Percentiles rank a stretch among this genome's conserved stretches.
These are phyloP conservation scores for Allantophomopsis lycopodina DNA, from an alignment of 2,329 filamentous ascomycete species.

Conservation along the genomic window DNA sequence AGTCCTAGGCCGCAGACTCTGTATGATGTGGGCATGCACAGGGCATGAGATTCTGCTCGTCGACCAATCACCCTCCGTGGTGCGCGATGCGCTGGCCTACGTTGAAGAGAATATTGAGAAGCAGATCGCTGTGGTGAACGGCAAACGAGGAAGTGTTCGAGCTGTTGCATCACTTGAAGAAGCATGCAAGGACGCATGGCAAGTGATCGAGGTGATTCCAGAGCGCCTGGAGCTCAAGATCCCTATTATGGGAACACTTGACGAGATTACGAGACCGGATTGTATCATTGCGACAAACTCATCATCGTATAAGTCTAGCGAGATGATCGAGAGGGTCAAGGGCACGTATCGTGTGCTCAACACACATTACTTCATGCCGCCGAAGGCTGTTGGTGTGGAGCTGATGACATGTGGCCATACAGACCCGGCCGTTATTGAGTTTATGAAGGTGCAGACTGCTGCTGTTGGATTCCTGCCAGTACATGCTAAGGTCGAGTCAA, in stretches of 20 bases:
- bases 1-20: conserved; percentile 27
- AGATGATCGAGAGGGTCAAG: conserved; percentile 24
- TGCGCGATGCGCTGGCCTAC: conserved; percentile 23
- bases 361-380: conserved; percentile 25
- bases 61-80: conserved; percentile 24
- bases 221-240: conserved; percentile 27
- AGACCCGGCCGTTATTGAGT: conserved; percentile 14
- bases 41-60: conserved; percentile 28
- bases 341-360: conserved; percentile 23
- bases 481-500: conserved; percentile 20
- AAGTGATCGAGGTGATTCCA: conserved; percentile 26
- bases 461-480: conserved; percentile 22
- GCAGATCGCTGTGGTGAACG: not conserved
- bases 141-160: not conserved
- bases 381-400: conserved; percentile 16
- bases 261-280: conserved; percentile 19
- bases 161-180: conserved; percentile 5
- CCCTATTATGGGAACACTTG: conserved; percentile 23
- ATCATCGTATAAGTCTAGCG: conserved; percentile 28
- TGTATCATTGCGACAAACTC: conserved; percentile 31
- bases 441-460: conserved; percentile 15
- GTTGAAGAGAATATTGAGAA: conserved; percentile 20
- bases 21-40: conserved; percentile 23
- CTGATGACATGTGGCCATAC: conserved; percentile 23
- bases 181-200: conserved; percentile 17